phyloP scores from a whole-genome alignment of 768 basidiomycete species.

The Russula sp. region DNA sequence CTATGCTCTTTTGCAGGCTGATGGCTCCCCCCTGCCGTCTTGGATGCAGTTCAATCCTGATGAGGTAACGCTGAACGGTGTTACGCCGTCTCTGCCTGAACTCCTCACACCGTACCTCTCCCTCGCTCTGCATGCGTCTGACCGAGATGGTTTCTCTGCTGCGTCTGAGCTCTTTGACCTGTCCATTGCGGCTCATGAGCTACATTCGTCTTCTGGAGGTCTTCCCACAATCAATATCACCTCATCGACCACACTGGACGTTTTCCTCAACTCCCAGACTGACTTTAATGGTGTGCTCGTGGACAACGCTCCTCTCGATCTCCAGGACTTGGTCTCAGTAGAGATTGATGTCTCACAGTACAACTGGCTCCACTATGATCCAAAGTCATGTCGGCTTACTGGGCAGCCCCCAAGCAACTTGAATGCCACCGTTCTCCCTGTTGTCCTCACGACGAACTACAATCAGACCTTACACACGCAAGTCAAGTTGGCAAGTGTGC shows the following conservation, averaged over 20 bases:
- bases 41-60: constrained; percentile 70
- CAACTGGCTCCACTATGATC: constrained; percentile 58
- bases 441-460: constrained; percentile 53
- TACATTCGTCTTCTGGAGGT: constrained; percentile 40
- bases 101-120: constrained; percentile 38
- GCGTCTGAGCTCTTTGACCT: constrained; percentile 53
- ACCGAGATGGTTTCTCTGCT: constrained; percentile 65
- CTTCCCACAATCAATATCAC: constrained; percentile 71
- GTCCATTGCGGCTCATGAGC: constrained; percentile 59
- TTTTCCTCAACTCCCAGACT: constrained; percentile 44
- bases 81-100: constrained; percentile 47
- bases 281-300: constrained; percentile 61
- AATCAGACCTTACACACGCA: constrained; percentile 61
- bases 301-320: constrained; percentile 51
- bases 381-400: constrained; percentile 45
- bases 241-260: constrained; percentile 41
- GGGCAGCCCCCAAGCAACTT: constrained; percentile 53
- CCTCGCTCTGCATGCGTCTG: constrained; percentile 61
- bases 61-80: constrained; percentile 70
- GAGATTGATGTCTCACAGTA: constrained; percentile 51
- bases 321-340: constrained; percentile 49
- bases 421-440: constrained; percentile 41
- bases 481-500: constrained; percentile 56
- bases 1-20: constrained; percentile 56
- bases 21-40: constrained; percentile 62